Conservation (phyloP, 345 rosid species). For the Gossypioides kirkii region DNA sequence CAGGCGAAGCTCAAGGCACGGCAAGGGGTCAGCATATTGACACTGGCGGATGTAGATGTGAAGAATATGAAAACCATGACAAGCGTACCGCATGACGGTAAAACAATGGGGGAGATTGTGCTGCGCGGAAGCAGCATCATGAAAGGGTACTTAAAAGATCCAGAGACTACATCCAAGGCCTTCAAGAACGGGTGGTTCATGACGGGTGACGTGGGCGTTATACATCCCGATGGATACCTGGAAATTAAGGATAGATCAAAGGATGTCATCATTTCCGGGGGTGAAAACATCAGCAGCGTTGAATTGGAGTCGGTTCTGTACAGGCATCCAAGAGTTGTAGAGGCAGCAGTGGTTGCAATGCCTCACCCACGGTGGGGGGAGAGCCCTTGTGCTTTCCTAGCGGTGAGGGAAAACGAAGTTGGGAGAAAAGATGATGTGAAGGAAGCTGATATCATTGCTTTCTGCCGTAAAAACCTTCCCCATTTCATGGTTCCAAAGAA, state of each 20-base stretch:
- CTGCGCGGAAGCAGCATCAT: constrained; percentile 66
- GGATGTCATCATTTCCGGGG: constrained; percentile 62
- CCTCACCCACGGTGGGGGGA: constrained; percentile 58
- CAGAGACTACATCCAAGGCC: constrained; percentile 37
- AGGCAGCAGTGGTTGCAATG: constrained; percentile 59
- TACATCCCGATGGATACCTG: constrained; percentile 40
- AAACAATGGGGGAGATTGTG: constrained; percentile 62
- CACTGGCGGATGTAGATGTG: constrained; percentile 66
- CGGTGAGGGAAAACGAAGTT: constrained; percentile 10
- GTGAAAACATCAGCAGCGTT: constrained; percentile 60
- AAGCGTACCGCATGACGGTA: constrained; percentile 61
- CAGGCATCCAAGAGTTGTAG: constrained; percentile 35
- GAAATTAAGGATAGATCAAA: constrained; percentile 43
- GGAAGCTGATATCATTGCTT: constrained; percentile 36
- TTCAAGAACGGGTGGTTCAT: constrained; percentile 45
- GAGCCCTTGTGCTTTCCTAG: constrained; percentile 54
- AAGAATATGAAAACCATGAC: constrained; percentile 43
- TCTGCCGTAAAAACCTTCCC: constrained; percentile 43
- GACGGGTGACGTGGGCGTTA: constrained; percentile 40
- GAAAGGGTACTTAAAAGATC: constrained; percentile 70
- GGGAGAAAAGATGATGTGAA: constrained; percentile 4
- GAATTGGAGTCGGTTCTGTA: constrained; percentile 51
- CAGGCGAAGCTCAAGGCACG: constrained; percentile 48
- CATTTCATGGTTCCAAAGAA: constrained; percentile 53
- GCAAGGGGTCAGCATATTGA: constrained; percentile 59